These are phyloP conservation scores for Parascedosporium putredinis DNA, from an alignment of 2,329 filamentous ascomycete species.

Conservation along the genomic window DNA sequence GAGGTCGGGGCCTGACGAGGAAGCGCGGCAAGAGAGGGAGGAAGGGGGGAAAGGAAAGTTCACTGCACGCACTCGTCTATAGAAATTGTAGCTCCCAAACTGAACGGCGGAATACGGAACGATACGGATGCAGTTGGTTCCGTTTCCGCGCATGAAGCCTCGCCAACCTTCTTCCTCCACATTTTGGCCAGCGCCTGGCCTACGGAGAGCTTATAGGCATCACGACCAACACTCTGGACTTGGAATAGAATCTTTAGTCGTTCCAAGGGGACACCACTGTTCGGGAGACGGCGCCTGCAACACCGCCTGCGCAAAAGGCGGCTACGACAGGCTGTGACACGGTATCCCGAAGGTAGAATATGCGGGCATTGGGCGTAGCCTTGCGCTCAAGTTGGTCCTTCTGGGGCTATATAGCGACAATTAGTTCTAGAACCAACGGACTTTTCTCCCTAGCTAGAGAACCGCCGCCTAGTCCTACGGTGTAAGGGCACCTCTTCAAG, in stretches of 20 bases:
- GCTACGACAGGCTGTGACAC: slow-evolving; percentile 78
- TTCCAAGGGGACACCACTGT: slow-evolving; percentile 96
- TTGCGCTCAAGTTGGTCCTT: not conserved
- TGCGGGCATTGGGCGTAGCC: not conserved
- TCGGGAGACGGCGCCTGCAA: slow-evolving; percentile 92
- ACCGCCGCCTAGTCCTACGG: too few relatives aligned
- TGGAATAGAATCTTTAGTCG: slow-evolving; percentile 97
- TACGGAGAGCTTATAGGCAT: slow-evolving; percentile 89
- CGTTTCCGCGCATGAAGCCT: slow-evolving; percentile 96
- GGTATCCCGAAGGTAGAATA: slow-evolving; percentile 19
- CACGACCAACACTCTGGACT: slow-evolving; percentile 79
- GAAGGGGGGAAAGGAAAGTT: too few relatives aligned
- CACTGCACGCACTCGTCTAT: slow-evolving; percentile 73
- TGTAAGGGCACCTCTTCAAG: too few relatives aligned
- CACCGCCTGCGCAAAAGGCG: slow-evolving; percentile 86
- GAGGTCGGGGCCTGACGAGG: too few relatives aligned
- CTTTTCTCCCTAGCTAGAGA: too few relatives aligned
- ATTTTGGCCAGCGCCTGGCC: slow-evolving; percentile 85
- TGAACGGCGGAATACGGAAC: slow-evolving; percentile 97
- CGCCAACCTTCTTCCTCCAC: slow-evolving; percentile 93
- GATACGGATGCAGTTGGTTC: slow-evolving; percentile 96
- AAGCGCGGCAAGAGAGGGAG: not conserved
- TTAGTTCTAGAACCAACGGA: too few relatives aligned
- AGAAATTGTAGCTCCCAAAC: slow-evolving; percentile 96
- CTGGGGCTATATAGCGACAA: not conserved